Evolutionary conservation across 202 grass and related monocot genomes (phyloP).

Genomic region (Hordeum pubiflorum): DNA sequence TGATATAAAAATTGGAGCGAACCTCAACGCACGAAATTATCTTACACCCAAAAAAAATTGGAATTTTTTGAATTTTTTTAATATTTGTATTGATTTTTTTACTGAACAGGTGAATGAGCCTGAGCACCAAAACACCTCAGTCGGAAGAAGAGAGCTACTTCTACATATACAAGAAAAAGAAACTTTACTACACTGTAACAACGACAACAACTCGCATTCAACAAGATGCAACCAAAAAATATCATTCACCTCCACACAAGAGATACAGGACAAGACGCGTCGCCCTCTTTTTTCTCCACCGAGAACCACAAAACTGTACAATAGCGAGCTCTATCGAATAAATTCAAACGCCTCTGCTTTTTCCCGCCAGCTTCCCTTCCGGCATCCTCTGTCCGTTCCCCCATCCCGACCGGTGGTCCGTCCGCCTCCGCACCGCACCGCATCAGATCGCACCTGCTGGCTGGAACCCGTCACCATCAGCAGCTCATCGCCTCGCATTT

Average conservation of each 20-base stretch:
- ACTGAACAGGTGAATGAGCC: too few relatives aligned
- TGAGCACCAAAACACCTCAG: too few relatives aligned
- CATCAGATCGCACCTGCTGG: neutral
- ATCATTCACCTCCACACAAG: neutral
- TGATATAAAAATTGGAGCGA: too few relatives aligned
- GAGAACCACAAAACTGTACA: slow-evolving; percentile 23
- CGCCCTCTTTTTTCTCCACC: neutral
- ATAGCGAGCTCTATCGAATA: slow-evolving; percentile 25
- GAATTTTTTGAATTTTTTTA: too few relatives aligned
- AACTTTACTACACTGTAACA: slow-evolving; percentile 11
- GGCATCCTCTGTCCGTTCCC: neutral
- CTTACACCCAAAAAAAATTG: too few relatives aligned
- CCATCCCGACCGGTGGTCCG: neutral
- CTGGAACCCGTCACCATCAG: slow-evolving; percentile 13
- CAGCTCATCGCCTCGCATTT: slow-evolving; percentile 95
- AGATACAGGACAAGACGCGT: neutral
- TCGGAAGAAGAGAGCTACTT: too few relatives aligned
- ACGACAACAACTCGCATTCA: neutral
- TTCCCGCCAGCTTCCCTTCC: slow-evolving; percentile 3
- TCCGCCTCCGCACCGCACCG: neutral
- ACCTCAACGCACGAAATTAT: too few relatives aligned
- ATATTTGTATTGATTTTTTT: too few relatives aligned
- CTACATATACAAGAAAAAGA: neutral
- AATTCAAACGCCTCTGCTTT: slow-evolving; percentile 29
- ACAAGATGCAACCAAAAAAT: slow-evolving; percentile 31